Evolutionary conservation across 2,329 filamentous ascomycete species (phyloP), one percentile per base, ranked within the genome.

Genomic region (Epicoccum nigrum): DNA sequence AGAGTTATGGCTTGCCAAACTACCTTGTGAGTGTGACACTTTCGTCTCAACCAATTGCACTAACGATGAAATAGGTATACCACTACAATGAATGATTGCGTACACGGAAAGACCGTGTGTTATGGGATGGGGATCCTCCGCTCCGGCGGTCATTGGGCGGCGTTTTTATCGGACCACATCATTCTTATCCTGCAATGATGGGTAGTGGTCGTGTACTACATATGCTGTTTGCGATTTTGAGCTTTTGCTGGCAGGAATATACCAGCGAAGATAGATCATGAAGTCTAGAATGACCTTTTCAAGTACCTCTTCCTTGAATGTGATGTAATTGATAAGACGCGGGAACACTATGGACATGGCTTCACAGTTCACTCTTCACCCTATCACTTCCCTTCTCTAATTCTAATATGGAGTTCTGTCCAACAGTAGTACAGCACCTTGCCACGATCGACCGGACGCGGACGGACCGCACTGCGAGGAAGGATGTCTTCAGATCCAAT

Each of bases 1-100:
- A 87, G 55, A 84, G 89, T 51, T 91, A 83, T 62, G 94, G 94
- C n/a, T 77, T 97, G 68, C 94, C 94, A 33, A 96, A 97, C 77
- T 99, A 99, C 77, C 92, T 93, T 81, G 94, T 97, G 77, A 71
- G 84, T 76, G 23, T 4, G 8, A 7, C 12, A 23, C 8, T 15
- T 23, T 4, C 7, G 12, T 13, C 0, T 7, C 6, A 4, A 19
- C 2, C 11, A 11, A 23, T 6, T 8, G 9, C 34, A 34, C 43
- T 55, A 41, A 58, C 13, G 31, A n/a, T 31, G 15, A 7, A 27
- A 7, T 59, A 94, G 90, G 87, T 94, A 56, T 95, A 92, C 74
- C 90, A 95, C 74, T 93, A 91, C 79, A 93, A 95, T 72, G 90
- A 95, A 78, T 93, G 82, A 57, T 41, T 28, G 35, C 28, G 21